Percentiles rank a stretch among this genome's conserved stretches.
Evolutionary conservation across 306 rosid genomes (phyloP).

Genomic region (Prunus davidiana): DNA sequence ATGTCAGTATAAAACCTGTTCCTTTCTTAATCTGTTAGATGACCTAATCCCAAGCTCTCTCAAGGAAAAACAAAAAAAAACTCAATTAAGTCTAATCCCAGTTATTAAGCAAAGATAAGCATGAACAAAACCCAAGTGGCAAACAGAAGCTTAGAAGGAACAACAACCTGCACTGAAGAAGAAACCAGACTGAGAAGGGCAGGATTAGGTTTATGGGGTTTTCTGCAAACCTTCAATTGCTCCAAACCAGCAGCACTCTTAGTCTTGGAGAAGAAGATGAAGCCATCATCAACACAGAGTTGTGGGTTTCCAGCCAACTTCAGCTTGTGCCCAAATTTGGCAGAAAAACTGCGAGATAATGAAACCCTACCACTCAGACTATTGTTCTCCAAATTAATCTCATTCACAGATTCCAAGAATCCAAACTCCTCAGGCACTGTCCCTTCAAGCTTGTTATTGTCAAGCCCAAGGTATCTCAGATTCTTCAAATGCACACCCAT

Average conservation of each 20-base stretch:
- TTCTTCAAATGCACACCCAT: slow-evolving; percentile 62
- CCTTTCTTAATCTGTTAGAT: neutral
- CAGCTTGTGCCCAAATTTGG: slow-evolving; percentile 38
- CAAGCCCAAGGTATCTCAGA: slow-evolving; percentile 63
- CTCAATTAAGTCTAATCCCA: neutral
- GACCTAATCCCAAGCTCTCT: neutral
- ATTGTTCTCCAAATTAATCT: slow-evolving; percentile 81
- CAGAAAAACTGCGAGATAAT: slow-evolving; percentile 25
- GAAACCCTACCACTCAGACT: slow-evolving; percentile 60
- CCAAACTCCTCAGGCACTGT: slow-evolving; percentile 60
- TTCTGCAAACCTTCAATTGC: slow-evolving; percentile 38
- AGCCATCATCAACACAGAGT: slow-evolving; percentile 49
- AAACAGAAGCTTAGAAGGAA: slow-evolving; percentile 16
- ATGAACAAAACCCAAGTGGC: slow-evolving; percentile 10
- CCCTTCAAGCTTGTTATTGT: slow-evolving; percentile 70
- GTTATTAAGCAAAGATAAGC: slow-evolving; percentile 23
- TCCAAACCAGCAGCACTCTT: neutral
- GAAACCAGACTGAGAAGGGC: slow-evolving; percentile 38
- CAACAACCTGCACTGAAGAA: slow-evolving; percentile 30
- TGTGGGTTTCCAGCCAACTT: slow-evolving; percentile 61
- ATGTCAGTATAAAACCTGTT: slow-evolving; percentile 4
- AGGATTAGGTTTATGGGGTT: slow-evolving; percentile 33
- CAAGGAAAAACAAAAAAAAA: neutral
- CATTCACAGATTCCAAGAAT: slow-evolving; percentile 41
- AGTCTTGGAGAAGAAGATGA: neutral